Evolutionary conservation across 306 rosid genomes (phyloP).

Genomic region (Fragaria iinumae): DNA sequence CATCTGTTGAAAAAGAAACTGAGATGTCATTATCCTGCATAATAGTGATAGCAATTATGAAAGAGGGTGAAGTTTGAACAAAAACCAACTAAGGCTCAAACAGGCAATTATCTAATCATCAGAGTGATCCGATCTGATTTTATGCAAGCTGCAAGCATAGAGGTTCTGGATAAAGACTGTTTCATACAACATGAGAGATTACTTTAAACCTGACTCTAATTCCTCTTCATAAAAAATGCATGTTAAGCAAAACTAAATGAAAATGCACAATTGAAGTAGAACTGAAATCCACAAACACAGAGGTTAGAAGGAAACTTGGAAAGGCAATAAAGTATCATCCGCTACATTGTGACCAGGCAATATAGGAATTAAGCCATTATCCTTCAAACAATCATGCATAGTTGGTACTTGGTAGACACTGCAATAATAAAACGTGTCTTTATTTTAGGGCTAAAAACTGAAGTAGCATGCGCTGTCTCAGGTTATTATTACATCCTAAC

Average conservation of each 20-base stretch:
- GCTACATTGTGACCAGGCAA: background rate
- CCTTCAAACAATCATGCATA: constrained; percentile 4
- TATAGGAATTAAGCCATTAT: background rate
- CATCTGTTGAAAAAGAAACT: constrained; percentile 40
- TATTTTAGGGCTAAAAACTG: background rate
- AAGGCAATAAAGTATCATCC: background rate
- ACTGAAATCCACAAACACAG: background rate
- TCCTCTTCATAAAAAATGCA: background rate
- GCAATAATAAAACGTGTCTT: background rate
- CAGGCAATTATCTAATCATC: background rate
- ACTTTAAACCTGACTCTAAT: background rate
- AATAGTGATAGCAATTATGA: background rate
- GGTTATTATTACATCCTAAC: background rate
- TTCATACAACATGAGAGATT: background rate
- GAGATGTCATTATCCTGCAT: constrained; percentile 11
- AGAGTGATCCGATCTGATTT: background rate
- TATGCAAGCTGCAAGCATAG: background rate
- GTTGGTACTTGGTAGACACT: background rate
- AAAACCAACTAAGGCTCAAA: background rate
- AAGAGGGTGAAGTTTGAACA: background rate
- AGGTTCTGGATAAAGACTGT: background rate
- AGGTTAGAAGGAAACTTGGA: background rate
- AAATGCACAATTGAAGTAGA: background rate
- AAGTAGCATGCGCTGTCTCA: background rate
- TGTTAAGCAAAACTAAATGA: background rate